Percentiles rank a stretch among this genome's conserved stretches.
Conservation (phyloP, 192 early-diverging fungal genomes). For the Diversispora epigaea region DNA sequence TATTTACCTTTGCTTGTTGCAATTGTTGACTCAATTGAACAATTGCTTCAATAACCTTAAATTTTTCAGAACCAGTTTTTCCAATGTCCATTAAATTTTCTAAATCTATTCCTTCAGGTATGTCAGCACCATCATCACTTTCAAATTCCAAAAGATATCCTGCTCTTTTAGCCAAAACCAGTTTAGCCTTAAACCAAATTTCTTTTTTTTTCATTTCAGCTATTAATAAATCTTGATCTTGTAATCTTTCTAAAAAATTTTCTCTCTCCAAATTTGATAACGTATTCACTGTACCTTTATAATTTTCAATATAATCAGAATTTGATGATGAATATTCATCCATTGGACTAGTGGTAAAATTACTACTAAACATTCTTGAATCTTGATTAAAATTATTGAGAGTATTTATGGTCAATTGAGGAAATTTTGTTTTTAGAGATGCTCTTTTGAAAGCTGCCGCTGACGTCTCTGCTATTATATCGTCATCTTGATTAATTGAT, state of each 20-base stretch:
- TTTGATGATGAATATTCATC: no score
- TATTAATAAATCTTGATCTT: constrained; percentile 37
- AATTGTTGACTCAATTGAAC: constrained; percentile 51
- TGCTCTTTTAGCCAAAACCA: constrained; percentile 40
- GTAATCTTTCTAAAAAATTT: constrained; percentile 33
- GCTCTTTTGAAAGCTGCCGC: no score
- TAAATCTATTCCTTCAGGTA: constrained; percentile 20
- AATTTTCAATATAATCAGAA: no score
- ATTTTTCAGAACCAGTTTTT: constrained; percentile 49
- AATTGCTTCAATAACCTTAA: constrained; percentile 47
- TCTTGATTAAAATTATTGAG: no score
- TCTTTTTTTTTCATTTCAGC: constrained; percentile 44
- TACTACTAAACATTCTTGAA: no score
- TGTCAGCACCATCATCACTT: constrained; percentile 2
- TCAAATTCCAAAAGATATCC: constrained; percentile 25
- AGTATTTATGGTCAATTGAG: no score
- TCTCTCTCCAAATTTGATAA: constrained; percentile 32
- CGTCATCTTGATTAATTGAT: no score
- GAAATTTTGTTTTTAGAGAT: no score
- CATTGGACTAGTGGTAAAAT: no score
- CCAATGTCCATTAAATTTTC: constrained; percentile 40
- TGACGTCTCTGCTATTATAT: no score
- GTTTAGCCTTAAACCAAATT: constrained; percentile 45
- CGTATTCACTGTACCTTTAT: no score
- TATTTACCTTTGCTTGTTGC: constrained; percentile 42